Evolutionary conservation across 345 rosid species (phyloP), one percentile per base, ranked within the genome.

Genomic region (Aquilaria malaccensis): DNA sequence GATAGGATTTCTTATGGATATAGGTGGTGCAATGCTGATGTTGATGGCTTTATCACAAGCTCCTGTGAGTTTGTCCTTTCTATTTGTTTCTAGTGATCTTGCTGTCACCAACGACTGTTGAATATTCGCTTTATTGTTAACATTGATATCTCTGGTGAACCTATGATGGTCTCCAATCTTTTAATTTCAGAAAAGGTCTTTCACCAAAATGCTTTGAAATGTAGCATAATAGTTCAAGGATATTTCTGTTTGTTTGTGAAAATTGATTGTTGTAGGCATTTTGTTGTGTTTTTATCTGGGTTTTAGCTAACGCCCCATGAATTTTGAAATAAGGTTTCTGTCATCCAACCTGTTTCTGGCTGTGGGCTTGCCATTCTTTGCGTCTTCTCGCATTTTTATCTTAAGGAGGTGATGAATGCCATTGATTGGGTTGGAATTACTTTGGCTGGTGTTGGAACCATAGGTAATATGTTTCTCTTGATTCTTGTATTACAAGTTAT

Each of bases 391-490:
- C 97, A 90, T 75, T 94, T 94, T 79, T 94, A 94, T 75, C 68
- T 94, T 37, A 84, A 90, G 82, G 99, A 94, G 74, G 83, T 88
- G 50, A 88, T 94, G 95, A 94, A 90, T 77, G 78, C 74, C 47
- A 68, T 90, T 75, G 99, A 94, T 79, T 94, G 99, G 99, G 75
- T 86, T 72, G 99, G 95, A 67, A 88, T 94, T 67, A 86, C 95
- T 2, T 56, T 94, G 52, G 99, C 99, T 0, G 99, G 93, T 63
- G 83, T 94, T 71, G 99, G 99, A 73, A 85, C 99, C 70, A 85
- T 94, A 77, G 99, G 99, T 93, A 78, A 81, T 57, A 68, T 53
- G 57, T 55, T 69, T 46, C 64, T 62, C 31, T 65, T 53, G 10
- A 45, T 71, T 64, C 62, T 69, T 58, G 11, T 46, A 58, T 53